Conservation (phyloP, 2,329 filamentous ascomycete species). For the Ophiocordyceps robertsii region DNA sequence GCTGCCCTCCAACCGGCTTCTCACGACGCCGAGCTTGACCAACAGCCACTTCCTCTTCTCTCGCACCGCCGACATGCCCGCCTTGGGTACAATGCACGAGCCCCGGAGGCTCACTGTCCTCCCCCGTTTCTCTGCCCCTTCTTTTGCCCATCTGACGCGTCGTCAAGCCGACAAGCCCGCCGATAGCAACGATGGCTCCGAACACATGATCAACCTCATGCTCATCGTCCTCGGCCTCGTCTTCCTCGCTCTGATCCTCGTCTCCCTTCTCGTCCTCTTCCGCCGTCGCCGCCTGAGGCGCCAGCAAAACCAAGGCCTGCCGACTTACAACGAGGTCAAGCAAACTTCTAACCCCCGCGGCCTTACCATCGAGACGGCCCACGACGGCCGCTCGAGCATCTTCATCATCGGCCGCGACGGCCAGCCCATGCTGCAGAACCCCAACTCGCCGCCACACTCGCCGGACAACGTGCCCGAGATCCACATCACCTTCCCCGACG, state of each 20-base stretch:
- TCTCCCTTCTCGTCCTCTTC: constrained; percentile 57
- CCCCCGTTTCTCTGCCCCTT: constrained; percentile 2
- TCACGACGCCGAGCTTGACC: not conserved
- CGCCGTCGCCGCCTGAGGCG: constrained; percentile 39
- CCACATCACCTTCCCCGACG: constrained; percentile 94
- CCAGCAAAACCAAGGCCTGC: constrained; percentile 31
- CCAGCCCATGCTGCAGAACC: constrained; percentile 60
- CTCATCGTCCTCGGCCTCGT: constrained; percentile 68
- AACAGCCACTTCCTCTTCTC: constrained; percentile 2
- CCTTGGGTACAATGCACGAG: not conserved
- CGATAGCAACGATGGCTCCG: constrained; percentile 30
- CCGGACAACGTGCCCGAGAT: constrained; percentile 87
- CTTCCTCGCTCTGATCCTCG: constrained; percentile 55
- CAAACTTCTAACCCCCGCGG: constrained; percentile 38
- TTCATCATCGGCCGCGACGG: constrained; percentile 71
- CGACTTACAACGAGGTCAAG: constrained; percentile 53
- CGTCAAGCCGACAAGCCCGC: constrained; percentile 2
- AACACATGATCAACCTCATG: constrained; percentile 62
- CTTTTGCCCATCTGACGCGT: constrained; percentile 3
- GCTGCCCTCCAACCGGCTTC: constrained; percentile 5
- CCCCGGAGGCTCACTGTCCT: constrained; percentile 5
- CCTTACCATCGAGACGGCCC: constrained; percentile 44
- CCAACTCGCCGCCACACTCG: constrained; percentile 60
- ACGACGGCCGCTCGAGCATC: constrained; percentile 50
- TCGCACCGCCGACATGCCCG: constrained; percentile 4